Conservation (phyloP, 805 yeast species). For the Candida orba region DNA sequence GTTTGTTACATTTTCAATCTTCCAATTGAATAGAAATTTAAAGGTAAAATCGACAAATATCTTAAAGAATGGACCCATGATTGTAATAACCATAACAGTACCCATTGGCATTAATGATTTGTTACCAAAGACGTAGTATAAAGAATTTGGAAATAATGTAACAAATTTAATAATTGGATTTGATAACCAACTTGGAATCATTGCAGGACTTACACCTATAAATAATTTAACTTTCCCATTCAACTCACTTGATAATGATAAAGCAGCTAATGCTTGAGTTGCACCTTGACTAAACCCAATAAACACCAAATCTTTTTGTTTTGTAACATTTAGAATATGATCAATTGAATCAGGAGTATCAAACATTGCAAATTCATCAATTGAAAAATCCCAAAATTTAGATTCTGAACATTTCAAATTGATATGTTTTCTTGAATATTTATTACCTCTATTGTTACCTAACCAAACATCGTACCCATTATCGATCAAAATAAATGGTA, state of each 20-base stretch:
- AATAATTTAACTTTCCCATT: slow-evolving; percentile 50
- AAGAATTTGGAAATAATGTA: slow-evolving; percentile 65
- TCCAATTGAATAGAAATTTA: slow-evolving; percentile 72
- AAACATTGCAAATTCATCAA: slow-evolving; percentile 87
- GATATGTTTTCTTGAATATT: slow-evolving; percentile 78
- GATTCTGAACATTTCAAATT: slow-evolving; percentile 31
- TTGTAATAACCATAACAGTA: slow-evolving; percentile 67
- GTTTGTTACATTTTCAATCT: slow-evolving; percentile 57
- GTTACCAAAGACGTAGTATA: slow-evolving; percentile 70
- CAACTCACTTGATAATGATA: slow-evolving; percentile 60
- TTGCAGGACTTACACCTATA: slow-evolving; percentile 88
- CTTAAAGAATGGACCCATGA: slow-evolving; percentile 71
- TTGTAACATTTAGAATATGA: slow-evolving; percentile 53
- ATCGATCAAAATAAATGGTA: slow-evolving; percentile 74
- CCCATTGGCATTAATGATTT: slow-evolving; percentile 67
- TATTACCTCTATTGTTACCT: slow-evolving; percentile 90
- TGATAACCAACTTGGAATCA: slow-evolving; percentile 81
- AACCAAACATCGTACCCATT: slow-evolving; percentile 91
- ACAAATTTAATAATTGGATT: slow-evolving; percentile 71
- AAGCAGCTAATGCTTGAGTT: slow-evolving; percentile 85
- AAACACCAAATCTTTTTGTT: slow-evolving; percentile 53
- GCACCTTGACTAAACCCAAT: slow-evolving; percentile 93
- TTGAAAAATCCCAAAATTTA: slow-evolving; percentile 80
- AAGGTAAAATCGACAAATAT: slow-evolving; percentile 67
- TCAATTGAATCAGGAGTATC: slow-evolving; percentile 85